Evolutionary conservation across 306 rosid species (phyloP).

Genomic region (Vigna trinervia): DNA sequence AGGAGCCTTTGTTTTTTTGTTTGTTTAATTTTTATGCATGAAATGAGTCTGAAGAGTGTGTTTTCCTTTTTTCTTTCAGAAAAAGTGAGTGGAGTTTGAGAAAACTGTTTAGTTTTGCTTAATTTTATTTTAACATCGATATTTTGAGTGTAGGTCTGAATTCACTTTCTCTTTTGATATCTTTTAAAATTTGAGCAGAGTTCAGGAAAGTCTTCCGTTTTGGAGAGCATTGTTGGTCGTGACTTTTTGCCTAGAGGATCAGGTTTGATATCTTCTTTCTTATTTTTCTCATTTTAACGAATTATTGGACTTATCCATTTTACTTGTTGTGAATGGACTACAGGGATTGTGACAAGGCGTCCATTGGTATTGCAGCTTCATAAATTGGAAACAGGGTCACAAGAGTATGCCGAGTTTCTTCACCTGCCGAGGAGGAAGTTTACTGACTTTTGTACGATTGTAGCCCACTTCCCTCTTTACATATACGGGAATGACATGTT

Average conservation of each 20-base stretch:
- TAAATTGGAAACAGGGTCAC: conserved; percentile 72
- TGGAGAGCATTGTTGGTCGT: conserved; percentile 98
- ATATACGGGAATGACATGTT: not conserved
- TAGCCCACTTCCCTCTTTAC: not conserved
- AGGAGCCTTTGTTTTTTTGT: not conserved
- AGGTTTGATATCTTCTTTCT: conserved; percentile 52
- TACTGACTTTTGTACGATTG: conserved; percentile 70
- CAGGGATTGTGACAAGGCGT: conserved; percentile 95
- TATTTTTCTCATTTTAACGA: not conserved
- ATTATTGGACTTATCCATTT: not conserved
- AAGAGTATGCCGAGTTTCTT: conserved; percentile 96
- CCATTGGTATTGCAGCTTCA: conserved; percentile 97
- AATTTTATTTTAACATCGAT: too few relatives aligned
- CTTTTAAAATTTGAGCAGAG: conserved; percentile 60
- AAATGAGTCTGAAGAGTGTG: not conserved
- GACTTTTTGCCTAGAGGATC: conserved; percentile 99
- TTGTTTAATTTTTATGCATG: not conserved
- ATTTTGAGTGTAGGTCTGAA: not conserved
- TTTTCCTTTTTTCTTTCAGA: not conserved
- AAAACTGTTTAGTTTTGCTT: not conserved
- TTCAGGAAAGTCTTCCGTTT: conserved; percentile 95
- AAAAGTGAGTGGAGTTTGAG: not conserved
- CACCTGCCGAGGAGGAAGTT: conserved; percentile 80
- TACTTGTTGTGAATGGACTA: conserved; percentile 39
- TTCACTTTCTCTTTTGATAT: not conserved